Percentiles rank a stretch among this genome's conserved stretches.
phyloP scores from a whole-genome alignment of 2,329 filamentous ascomycete species.

The Colletotrichum ledebouriae region DNA sequence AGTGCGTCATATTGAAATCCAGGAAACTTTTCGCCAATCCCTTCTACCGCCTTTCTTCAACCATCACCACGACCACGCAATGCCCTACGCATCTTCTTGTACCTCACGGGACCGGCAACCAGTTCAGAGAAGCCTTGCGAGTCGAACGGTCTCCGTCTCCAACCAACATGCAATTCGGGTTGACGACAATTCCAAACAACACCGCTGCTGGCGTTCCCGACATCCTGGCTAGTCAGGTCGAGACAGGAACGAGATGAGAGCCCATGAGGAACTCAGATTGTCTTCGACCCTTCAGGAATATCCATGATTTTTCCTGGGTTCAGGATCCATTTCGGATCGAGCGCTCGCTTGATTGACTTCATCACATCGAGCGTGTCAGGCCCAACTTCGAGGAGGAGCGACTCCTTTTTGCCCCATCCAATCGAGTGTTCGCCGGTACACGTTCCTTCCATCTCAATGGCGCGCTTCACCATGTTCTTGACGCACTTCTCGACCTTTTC shows the following conservation, averaged over 20 bases:
- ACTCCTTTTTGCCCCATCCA: conserved; percentile 88
- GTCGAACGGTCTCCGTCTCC: no score
- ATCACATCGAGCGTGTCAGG: conserved; percentile 85
- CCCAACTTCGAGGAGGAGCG: conserved; percentile 83
- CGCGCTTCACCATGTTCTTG: conserved; percentile 90
- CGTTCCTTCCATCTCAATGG: conserved; percentile 93
- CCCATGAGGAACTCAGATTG: conserved; percentile 21
- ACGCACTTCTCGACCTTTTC: conserved; percentile 85
- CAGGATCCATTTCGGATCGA: conserved; percentile 90
- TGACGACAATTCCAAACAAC: neutral
- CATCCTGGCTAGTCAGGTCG: neutral
- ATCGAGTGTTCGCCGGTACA: conserved; percentile 91
- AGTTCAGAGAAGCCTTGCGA: no score
- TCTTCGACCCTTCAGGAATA: conserved; percentile 56
- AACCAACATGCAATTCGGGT: no score
- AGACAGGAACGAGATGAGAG: neutral
- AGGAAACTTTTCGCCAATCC: no score
- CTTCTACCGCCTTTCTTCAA: no score
- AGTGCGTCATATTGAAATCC: no score
- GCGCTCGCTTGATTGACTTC: conserved; percentile 83
- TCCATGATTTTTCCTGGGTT: conserved; percentile 96
- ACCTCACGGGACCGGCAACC: no score
- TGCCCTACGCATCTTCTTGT: no score
- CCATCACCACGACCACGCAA: no score
- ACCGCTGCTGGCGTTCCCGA: neutral